Evolutionary conservation across 768 basidiomycete genomes (phyloP), one percentile per base, ranked within the genome.

Genomic region (Tylopilus subfusipes): DNA sequence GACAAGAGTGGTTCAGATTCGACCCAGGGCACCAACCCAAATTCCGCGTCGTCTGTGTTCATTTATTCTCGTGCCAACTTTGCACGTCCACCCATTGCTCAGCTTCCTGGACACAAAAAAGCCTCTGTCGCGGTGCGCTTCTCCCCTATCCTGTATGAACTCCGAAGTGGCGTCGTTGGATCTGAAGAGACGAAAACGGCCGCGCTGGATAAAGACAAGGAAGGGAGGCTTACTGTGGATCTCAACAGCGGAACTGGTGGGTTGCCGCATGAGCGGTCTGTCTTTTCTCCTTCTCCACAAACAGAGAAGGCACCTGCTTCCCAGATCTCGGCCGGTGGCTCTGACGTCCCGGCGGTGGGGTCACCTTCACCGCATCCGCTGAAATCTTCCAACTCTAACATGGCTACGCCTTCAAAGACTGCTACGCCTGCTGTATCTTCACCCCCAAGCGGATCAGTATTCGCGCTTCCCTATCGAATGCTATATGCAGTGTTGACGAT

Each of bases 61-160:
- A 91, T 99, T 63, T 98, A 98, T 73, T 90, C 94, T 9, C 82
- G 97, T 30, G 92, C 92, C 39, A 98, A 97, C 73, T 91, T 99
- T 70, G 85, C 93, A 1, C 78, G 91, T 40, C 89, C 93, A 1
- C 96, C 97, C 0, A 84, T 98, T 53, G 97, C 94, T 14, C 94
- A 95, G 67, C 76, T 98, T 5, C 95, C 97, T 3, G 97, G 97
- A 2, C 92, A 98, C 76, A 93, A 93, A 73, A 97, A 96, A 62
- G 88, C 96, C 0, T 93, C 90, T 61, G 88, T 98, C 3, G 96
- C 91, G 1, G 93, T 99, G 34, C 78, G 86, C 43, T 99, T 98
- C 72, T 95, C 91, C 29, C 97, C 96, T 0, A 79, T 98, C 21
- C 70, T 99, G 39, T 98, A 94, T 64, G 93, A 98, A 64, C 76